These are phyloP conservation scores for Alternaria sp. DNA, from an alignment of 2,329 filamentous ascomycete genomes.

Conservation along the genomic window DNA sequence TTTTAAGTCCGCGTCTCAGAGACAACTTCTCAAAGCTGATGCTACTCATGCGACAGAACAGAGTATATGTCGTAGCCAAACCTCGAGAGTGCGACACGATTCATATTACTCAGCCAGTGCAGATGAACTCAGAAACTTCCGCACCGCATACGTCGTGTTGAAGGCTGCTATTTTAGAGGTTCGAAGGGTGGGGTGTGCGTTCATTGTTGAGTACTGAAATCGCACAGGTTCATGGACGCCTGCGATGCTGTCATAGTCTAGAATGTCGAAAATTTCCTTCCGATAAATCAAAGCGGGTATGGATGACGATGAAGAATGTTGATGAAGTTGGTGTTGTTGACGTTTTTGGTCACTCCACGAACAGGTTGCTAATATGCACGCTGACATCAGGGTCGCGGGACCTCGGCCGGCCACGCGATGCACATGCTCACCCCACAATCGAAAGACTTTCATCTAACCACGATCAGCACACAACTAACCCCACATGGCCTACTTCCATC, in stretches of 20 bases:
- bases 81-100: background rate
- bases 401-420: conserved; percentile 20
- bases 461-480: conserved; percentile 28
- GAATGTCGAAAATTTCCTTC: background rate
- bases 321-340: conserved; percentile 6
- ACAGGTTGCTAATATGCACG: conserved; percentile 11
- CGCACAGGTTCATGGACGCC: conserved; percentile 25
- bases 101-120: background rate
- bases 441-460: conserved; percentile 23
- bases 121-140: too few relatives aligned
- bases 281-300: background rate
- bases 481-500: conserved; percentile 16
- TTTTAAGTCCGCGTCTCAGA: background rate
- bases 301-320: conserved; percentile 5
- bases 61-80: background rate
- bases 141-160: background rate
- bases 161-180: background rate
- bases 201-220: conserved; percentile 1
- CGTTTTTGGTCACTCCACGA: conserved; percentile 12
- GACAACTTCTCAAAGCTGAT: background rate
- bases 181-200: conserved; percentile 17
- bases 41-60: background rate
- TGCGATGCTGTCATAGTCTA: conserved; percentile 9
- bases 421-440: conserved; percentile 30
- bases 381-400: conserved; percentile 17